These are phyloP conservation scores for Capsicum rhomboideum DNA, from an alignment of 257 asterid species.

Conservation along the genomic window DNA sequence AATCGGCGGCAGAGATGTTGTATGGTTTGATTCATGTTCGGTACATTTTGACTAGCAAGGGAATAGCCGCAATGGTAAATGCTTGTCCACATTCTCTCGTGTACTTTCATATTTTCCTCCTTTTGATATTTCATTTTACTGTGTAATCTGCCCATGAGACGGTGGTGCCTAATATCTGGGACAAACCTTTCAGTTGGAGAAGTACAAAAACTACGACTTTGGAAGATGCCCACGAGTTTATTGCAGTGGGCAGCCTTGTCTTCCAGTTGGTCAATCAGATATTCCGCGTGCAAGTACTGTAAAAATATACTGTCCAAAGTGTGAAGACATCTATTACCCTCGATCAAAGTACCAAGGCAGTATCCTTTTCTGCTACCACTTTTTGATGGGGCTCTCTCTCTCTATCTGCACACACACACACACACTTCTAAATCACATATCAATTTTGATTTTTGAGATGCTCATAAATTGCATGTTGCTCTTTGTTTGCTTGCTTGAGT, in stretches of 20 bases:
- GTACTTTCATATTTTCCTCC: neutral
- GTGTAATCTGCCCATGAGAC: neutral
- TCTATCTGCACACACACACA: neutral
- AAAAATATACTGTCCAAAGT: conserved; percentile 93
- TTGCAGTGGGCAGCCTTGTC: conserved; percentile 96
- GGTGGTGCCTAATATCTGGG: neutral
- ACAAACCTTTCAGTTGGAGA: conserved; percentile 57
- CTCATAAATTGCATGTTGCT: neutral
- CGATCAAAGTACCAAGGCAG: conserved; percentile 99
- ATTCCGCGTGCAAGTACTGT: conserved; percentile 86
- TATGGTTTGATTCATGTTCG: conserved; percentile 91
- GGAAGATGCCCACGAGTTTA: conserved; percentile 97
- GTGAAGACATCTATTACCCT: conserved; percentile 93
- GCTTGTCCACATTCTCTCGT: conserved; percentile 2
- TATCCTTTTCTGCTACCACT: conserved; percentile 47
- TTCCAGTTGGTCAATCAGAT: conserved; percentile 96
- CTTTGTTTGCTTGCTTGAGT: neutral
- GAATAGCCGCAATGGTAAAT: conserved; percentile 95
- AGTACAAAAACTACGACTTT: conserved; percentile 88
- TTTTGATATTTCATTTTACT: neutral
- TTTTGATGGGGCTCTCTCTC: neutral
- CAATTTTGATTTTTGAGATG: neutral
- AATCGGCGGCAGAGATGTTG: conserved; percentile 97
- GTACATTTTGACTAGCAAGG: conserved; percentile 88
- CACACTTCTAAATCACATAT: neutral